These are phyloP conservation scores for Salix dunnii DNA, from an alignment of 345 rosid species.

Conservation along the genomic window DNA sequence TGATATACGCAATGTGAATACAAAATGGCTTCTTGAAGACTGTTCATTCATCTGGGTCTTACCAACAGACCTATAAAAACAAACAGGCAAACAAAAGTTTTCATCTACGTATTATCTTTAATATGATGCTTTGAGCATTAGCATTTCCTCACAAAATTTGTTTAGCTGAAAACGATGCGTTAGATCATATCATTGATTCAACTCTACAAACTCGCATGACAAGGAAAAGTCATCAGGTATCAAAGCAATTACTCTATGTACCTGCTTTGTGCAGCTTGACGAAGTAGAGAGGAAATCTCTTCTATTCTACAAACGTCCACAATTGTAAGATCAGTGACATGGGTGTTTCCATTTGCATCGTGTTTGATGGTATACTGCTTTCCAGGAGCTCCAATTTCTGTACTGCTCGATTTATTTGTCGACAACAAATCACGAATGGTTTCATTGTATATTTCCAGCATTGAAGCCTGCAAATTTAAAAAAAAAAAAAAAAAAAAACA, in stretches of 20 bases:
- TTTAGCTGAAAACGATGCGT: background rate
- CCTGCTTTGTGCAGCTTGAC: constrained; percentile 95
- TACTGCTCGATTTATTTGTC: constrained; percentile 35
- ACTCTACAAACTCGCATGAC: background rate
- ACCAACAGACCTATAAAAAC: constrained; percentile 66
- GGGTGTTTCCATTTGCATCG: constrained; percentile 72
- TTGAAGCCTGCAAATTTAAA: constrained; percentile 58
- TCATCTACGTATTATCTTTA: background rate
- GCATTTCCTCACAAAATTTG: background rate
- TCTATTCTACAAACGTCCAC: constrained; percentile 72
- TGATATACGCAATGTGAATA: constrained; percentile 74
- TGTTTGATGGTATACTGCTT: constrained; percentile 82
- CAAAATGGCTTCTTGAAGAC: constrained; percentile 42
- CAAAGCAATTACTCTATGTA: constrained; percentile 12
- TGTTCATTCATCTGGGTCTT: constrained; percentile 74
- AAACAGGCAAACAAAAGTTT: background rate
- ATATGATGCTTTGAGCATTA: background rate
- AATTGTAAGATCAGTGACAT: constrained; percentile 78
- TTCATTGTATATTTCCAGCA: constrained; percentile 96
- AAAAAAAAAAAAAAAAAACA: background rate
- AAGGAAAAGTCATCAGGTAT: background rate
- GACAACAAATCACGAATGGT: constrained; percentile 75
- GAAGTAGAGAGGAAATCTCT: constrained; percentile 69
- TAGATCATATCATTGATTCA: background rate
- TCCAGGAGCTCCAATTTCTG: constrained; percentile 53